A percentile compares a stretch with the other conserved stretches of the same genome.
These are phyloP conservation scores for Flaveria robusta DNA, from an alignment of 129 eudicot species.

Conservation along the genomic window DNA sequence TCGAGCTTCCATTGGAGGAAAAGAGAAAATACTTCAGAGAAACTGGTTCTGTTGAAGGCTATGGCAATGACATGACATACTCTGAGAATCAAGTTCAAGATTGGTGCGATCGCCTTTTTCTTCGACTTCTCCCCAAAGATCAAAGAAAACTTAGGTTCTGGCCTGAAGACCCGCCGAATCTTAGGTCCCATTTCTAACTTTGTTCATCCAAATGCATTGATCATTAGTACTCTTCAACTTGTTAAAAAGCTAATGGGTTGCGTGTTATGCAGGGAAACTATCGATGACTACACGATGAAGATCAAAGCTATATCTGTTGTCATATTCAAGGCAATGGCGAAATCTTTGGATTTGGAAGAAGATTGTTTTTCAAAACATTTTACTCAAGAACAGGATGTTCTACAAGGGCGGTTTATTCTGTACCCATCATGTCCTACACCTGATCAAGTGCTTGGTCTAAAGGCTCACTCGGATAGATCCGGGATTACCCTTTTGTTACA, in stretches of 20 bases:
- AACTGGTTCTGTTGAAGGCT: conserved; percentile 55
- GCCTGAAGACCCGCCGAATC: conserved; percentile 51
- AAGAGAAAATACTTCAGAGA: conserved; percentile 55
- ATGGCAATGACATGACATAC: conserved; percentile 59
- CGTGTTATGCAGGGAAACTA: conserved; percentile 41
- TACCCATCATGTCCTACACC: conserved; percentile 62
- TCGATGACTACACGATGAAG: conserved; percentile 46
- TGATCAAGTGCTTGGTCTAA: conserved; percentile 55
- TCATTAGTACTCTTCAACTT: neutral
- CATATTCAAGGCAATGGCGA: conserved; percentile 53
- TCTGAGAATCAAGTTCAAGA: conserved; percentile 60
- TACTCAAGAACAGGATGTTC: conserved; percentile 37
- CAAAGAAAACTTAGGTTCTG: conserved; percentile 44
- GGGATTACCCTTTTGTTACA: conserved; percentile 51
- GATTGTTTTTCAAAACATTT: conserved; percentile 49
- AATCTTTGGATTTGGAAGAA: conserved; percentile 49
- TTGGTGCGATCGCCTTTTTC: conserved; percentile 74
- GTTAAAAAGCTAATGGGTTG: neutral
- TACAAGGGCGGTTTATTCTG: conserved; percentile 50
- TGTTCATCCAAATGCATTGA: neutral
- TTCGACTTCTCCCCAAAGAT: conserved; percentile 47
- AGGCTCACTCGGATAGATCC: conserved; percentile 66
- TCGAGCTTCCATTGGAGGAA: conserved; percentile 61
- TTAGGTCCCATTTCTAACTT: conserved; percentile 37
- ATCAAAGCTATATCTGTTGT: conserved; percentile 37